Conservation (phyloP, 2,329 filamentous ascomycete species). For the Fusarium pseudonygamai region DNA sequence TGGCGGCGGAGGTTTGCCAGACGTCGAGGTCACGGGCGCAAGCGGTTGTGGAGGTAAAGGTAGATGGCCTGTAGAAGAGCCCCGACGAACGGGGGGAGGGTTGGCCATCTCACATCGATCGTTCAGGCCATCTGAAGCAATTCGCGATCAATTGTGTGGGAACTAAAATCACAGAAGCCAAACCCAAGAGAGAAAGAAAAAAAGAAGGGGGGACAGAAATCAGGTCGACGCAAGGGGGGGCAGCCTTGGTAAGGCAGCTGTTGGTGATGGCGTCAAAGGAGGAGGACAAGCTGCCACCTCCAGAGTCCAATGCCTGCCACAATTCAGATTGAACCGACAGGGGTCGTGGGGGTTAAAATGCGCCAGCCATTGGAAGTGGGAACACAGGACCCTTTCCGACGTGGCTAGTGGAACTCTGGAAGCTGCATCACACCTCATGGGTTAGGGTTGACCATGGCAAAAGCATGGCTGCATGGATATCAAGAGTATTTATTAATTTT, state of each 20-base stretch:
- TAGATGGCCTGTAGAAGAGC: conserved; percentile 41
- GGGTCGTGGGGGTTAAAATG: conserved; percentile 22
- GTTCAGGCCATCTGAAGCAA: conserved; percentile 40
- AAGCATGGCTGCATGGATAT: neutral
- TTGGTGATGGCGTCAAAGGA: conserved; percentile 40
- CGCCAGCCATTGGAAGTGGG: conserved; percentile 22
- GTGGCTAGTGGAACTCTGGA: conserved; percentile 25
- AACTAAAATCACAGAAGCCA: neutral
- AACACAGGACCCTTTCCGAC: conserved; percentile 13
- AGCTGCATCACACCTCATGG: conserved; percentile 20
- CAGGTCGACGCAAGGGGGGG: conserved; percentile 15
- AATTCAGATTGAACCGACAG: conserved; percentile 23
- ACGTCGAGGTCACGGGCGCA: conserved; percentile 16
- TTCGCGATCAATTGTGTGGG: neutral
- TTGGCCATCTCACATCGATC: conserved; percentile 40
- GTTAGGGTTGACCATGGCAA: conserved; percentile 29
- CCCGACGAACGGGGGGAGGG: conserved; percentile 39
- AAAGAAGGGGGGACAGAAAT: neutral
- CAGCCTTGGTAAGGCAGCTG: conserved; percentile 1
- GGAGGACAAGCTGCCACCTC: conserved; percentile 11
- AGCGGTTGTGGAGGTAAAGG: conserved; percentile 29
- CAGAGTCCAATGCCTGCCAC: neutral
- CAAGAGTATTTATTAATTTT: neutral
- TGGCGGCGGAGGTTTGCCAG: conserved; percentile 13
- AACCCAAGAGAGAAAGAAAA: neutral